Base-by-base conservation (phyloP, 1,284 basidiomycete species). In the Cryptococcus amylolentus region DNA sequence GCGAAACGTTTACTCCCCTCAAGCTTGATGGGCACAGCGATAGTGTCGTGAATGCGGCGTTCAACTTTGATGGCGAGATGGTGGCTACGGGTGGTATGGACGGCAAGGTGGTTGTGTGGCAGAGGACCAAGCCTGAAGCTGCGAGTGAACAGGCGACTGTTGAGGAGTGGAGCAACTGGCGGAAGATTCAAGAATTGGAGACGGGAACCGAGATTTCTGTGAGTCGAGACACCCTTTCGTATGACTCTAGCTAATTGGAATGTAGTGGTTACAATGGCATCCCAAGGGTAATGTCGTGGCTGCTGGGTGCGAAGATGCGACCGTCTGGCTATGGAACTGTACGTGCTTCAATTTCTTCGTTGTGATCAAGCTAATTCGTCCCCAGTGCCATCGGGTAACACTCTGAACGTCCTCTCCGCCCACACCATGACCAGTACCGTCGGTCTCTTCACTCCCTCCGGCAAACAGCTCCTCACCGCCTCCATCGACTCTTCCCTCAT, bases 271-370 rank as follows among this genome's bases (percentile, higher is more conserved):
- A 51, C 81, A 85, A 78, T 99, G 95, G 95, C 96, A 99, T 79
- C 95, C 96, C 0, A 93, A 88, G 73, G 96, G 94, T 14, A 80
- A 81, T 48, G 88, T 97, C 3, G 82, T 98, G 0, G 83, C 95
- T 3, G 93, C 91, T 0, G 95, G 95, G 39, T 89, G 90, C 18
- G 91, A 95, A 63, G 95, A 98, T 76, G 84, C 88, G 4, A 96
- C 89, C 4, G 86, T 95, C n/a, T 98, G 95, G 95, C 81, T 98
- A 69, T 99, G 94, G 94, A 90, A 96, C 79, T 79, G 93, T 94
- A 75, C 69, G 49, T 60, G 50, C 37, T 16, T n/a, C 39, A 5
- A 5, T 9, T 8, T 46, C 10, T 13, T 26, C 2, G 18, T 31
- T 39, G 18, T 12, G 2, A n/a, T 8, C 28, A 37, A 16, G 45